Evolutionary conservation across 192 early-diverging fungal genomes (phyloP), one percentile per base, ranked within the genome.

Genomic region (Coemansia sp.): DNA sequence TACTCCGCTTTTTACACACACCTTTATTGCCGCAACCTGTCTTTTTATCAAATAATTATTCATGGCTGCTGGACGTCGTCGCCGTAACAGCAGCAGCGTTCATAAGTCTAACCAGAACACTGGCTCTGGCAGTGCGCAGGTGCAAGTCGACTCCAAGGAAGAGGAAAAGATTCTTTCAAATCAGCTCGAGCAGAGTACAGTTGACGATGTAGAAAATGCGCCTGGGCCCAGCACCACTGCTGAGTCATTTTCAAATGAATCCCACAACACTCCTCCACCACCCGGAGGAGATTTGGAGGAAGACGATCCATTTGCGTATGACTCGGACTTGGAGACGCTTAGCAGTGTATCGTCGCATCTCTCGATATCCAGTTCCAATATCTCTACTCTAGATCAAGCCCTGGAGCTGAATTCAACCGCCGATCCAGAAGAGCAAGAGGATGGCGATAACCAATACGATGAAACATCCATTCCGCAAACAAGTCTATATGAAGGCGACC

Each of bases 321-420:
- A 83, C 69, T 83, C 80, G 2, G 80, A 83, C 22, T 60, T 83
- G 21, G 80, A 83, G 46, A 83, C 80, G 7, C 76, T 83, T 5
- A 83, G 76, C 73, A 83, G 72, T 40, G 76, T 83, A 26, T 83
- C 80, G 0, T 83, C 80, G 19, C 79, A 76, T 54, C 70, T 74
- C 22, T 82, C 79, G 12, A 82, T 82, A n/a, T 67, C 74, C 43
- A 73, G 79, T 62, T 67, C 79, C 0, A 60, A 46, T 21, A 41
- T 64, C 51, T 76, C 74, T 41, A 37, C 67, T 1, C 55, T 76
- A 3, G 79, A 77, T 13, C 67, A 59, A n/a, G 62, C 67, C 36
- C 45, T 67, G 9, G 70, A 41, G 18, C 62, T 68, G 4, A 15
- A 48, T 10, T 32, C 65, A 12, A 61, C 7, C 5, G 40, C 22